phyloP scores from a whole-genome alignment of 345 rosid genomes.

The Linum lewisii region DNA sequence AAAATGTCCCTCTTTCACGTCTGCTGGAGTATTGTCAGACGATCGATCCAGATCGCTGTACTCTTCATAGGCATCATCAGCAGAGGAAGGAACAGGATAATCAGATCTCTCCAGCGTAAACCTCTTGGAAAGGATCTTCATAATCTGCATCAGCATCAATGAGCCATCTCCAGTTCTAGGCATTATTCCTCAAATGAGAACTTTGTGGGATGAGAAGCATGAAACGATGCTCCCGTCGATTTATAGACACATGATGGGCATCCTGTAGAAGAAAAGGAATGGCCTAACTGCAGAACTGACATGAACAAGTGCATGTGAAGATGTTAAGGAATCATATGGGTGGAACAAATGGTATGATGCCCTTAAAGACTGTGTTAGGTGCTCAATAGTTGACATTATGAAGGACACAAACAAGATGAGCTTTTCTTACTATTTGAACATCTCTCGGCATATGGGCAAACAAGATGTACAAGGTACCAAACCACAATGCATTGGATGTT shows the following conservation, averaged over 20 bases:
- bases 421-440: not conserved
- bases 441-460: not conserved
- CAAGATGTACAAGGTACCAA: not conserved
- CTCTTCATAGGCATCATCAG: not conserved
- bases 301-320: not conserved
- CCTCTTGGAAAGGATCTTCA: not conserved
- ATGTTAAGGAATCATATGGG: not conserved
- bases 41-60: not conserved
- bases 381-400: not conserved
- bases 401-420: not conserved
- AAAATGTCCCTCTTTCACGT: slow-evolving; percentile 17
- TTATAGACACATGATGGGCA: too few species aligned
- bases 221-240: not conserved
- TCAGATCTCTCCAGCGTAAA: not conserved
- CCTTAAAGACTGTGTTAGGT: not conserved
- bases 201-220: not conserved
- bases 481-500: too few species aligned
- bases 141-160: not conserved
- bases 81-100: not conserved
- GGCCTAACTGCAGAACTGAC: not conserved
- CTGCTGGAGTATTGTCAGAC: not conserved
- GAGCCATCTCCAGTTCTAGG: not conserved
- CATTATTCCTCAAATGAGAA: not conserved
- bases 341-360: not conserved
- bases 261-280: not conserved